Percentiles rank a stretch among this genome's conserved stretches.
phyloP scores from a whole-genome alignment of 2,329 filamentous ascomycete genomes.

The Pezicula neosporulosa region DNA sequence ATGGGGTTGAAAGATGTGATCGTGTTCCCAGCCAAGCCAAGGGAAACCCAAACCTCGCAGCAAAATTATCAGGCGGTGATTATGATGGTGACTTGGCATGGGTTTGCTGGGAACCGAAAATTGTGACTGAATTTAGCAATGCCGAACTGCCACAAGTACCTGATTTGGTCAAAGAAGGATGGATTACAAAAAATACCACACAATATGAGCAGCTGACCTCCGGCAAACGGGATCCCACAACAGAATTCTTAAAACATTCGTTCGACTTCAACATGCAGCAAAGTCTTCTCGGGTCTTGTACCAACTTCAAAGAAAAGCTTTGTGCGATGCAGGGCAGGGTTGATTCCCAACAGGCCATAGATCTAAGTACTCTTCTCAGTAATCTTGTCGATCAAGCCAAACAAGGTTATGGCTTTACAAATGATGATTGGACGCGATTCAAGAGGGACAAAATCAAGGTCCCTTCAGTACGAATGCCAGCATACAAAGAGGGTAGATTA shows the following conservation, averaged over 20 bases:
- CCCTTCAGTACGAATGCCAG: slow-evolving; percentile 31
- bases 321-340: slow-evolving; percentile 58
- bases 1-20: slow-evolving; percentile 73
- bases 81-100: slow-evolving; percentile 80
- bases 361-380: slow-evolving; percentile 48
- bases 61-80: slow-evolving; percentile 73
- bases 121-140: slow-evolving; percentile 67
- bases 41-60: slow-evolving; percentile 60
- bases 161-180: slow-evolving; percentile 43
- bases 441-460: slow-evolving; percentile 5
- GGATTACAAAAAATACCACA: slow-evolving; percentile 45
- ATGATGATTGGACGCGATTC: slow-evolving; percentile 37
- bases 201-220: slow-evolving; percentile 28
- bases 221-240: slow-evolving; percentile 6
- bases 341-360: slow-evolving; percentile 37
- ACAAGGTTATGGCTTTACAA: slow-evolving; percentile 48
- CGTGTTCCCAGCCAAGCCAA: slow-evolving; percentile 64
- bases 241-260: slow-evolving; percentile 46
- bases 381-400: slow-evolving; percentile 56
- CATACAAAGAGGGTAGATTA: slow-evolving; percentile 40
- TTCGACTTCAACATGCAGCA: slow-evolving; percentile 56
- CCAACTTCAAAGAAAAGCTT: slow-evolving; percentile 58
- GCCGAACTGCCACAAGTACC: slow-evolving; percentile 43
- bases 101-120: slow-evolving; percentile 67
- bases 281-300: slow-evolving; percentile 60